These are phyloP conservation scores for Prillingera fragicola DNA, from an alignment of 1,284 basidiomycete species.

Conservation along the genomic window DNA sequence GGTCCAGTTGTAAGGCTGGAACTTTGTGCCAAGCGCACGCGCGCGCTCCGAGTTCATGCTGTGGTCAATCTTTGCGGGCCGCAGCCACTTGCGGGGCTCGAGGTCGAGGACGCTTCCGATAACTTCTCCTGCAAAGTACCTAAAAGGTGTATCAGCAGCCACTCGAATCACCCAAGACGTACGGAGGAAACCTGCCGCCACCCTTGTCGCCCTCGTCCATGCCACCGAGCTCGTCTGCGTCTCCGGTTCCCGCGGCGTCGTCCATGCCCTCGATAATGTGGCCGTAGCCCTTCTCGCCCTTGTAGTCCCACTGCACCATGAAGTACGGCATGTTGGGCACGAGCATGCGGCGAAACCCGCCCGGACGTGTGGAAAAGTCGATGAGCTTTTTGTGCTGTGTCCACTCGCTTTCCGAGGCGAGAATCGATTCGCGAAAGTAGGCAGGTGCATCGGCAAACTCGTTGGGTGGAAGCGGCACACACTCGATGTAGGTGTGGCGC, in stretches of 20 bases:
- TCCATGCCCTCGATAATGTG: conserved; percentile 89
- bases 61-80: conserved; percentile 68
- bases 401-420: conserved; percentile 90
- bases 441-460: conserved; percentile 79
- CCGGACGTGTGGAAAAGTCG: conserved; percentile 78
- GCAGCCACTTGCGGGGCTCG: conserved; percentile 80
- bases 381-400: conserved; percentile 95
- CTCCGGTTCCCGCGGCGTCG: conserved; percentile 58
- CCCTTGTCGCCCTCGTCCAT: conserved; percentile 80
- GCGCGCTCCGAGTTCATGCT: conserved; percentile 66
- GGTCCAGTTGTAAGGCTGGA: conserved; percentile 49
- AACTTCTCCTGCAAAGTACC: conserved; percentile 92
- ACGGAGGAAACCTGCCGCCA: conserved; percentile 82
- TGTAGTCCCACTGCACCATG: conserved; percentile 96
- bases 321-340: conserved; percentile 97
- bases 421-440: conserved; percentile 93
- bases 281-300: conserved; percentile 93
- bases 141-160: conserved; percentile 35
- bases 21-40: conserved; percentile 47
- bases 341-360: conserved; percentile 85
- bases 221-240: conserved; percentile 57
- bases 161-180: conserved; percentile 31
- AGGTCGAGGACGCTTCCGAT: conserved; percentile 85
- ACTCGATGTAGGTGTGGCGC: conserved; percentile 86
- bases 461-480: conserved; percentile 77